Evolutionary conservation across 2,329 filamentous ascomycete species (phyloP), one percentile per base, ranked within the genome.

Genomic region (Penicillium sp.): DNA sequence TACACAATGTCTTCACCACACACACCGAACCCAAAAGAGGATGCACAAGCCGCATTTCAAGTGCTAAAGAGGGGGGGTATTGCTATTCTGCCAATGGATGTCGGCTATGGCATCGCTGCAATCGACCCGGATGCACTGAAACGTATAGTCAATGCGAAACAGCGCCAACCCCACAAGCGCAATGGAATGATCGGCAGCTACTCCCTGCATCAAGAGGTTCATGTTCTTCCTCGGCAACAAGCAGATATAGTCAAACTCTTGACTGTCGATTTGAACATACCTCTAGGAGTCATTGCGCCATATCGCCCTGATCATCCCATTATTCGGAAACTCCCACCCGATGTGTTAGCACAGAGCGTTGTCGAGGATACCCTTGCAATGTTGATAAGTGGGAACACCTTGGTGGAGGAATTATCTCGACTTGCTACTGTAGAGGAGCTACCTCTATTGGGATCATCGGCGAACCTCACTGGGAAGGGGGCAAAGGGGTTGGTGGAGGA

Each of bases 381-480:
- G 51, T 41, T 64, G n/a, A 55, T 66, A 1, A 62, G 63, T 25
- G 64, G 55, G 3, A 63, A 64, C 1, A 29, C 36, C 18, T 47
- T 68, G n/a, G 53, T 61, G 36, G 61, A 63, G 12, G 62, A 66
- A 36, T 40, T 69, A 5, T 56, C 55, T 0, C 49, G 51, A 18
- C 40, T 69, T 39, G 55, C 56, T 25, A 46, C 54, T 9, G 50
- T 54, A 7, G 59, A 50, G 2, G 56, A 55, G 11, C 45, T 61
- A 6, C 50, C 60, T 6, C 27, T 67, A 27, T 43, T 69, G 29
- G 66, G 66, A 0, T 64, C 61, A 0, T 65, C 61, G 5, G 67
- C 67, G 10, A 69, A 70, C 38, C 12, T 70, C 1, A 58, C 64
- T 1, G 64, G 64, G 1, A 54, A 49, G n/a, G 64, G 64, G 6